These are phyloP conservation scores for Syzygium aqueum DNA, from an alignment of 345 rosid species.

Conservation along the genomic window DNA sequence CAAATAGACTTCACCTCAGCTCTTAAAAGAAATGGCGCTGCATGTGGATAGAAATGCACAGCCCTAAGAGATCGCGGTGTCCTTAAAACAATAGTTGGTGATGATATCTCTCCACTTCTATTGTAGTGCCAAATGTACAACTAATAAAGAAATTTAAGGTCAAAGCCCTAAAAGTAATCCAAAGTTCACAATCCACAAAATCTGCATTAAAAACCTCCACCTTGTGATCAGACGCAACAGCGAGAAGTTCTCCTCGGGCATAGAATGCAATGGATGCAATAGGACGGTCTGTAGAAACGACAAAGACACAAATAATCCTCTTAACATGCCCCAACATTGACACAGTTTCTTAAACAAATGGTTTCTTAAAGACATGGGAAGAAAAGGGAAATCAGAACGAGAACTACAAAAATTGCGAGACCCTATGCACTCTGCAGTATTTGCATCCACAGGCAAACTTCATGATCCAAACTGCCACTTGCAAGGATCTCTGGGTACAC, in stretches of 20 bases:
- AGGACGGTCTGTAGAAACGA: conserved; percentile 40
- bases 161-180: neutral
- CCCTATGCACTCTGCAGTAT: conserved; percentile 55
- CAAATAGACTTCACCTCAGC: conserved; percentile 44
- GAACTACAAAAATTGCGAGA: conserved; percentile 58
- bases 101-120: conserved; percentile 44
- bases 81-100: conserved; percentile 48
- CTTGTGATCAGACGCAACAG: conserved; percentile 80
- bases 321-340: neutral
- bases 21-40: conserved; percentile 58
- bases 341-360: neutral
- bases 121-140: conserved; percentile 65
- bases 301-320: neutral
- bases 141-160: conserved; percentile 17
- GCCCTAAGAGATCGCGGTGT: conserved; percentile 67
- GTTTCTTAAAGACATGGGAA: neutral
- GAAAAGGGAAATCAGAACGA: neutral
- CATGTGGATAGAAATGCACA: conserved; percentile 71
- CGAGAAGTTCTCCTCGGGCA: conserved; percentile 63
- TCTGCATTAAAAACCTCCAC: conserved; percentile 12
- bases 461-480: conserved; percentile 74
- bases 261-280: conserved; percentile 85
- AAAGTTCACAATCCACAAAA: neutral
- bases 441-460: conserved; percentile 69
- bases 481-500: conserved; percentile 51